phyloP scores from a whole-genome alignment of 2,329 filamentous ascomycete species.

The Exophiala oligosperma region DNA sequence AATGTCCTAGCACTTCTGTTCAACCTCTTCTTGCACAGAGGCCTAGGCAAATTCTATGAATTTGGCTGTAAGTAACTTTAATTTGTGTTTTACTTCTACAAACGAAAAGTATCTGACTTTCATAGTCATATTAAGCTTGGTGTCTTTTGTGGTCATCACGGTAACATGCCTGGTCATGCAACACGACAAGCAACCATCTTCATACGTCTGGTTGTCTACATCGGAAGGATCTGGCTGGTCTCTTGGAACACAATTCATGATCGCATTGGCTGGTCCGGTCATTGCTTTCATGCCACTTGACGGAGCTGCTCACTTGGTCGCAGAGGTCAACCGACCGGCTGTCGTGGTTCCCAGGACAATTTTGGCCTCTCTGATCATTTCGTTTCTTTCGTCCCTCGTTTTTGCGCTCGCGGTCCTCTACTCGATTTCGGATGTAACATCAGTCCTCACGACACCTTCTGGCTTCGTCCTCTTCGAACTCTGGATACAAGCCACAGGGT shows the following conservation, averaged over 20 bases:
- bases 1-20: conserved; percentile 5
- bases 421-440: conserved; percentile 23
- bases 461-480: conserved; percentile 25
- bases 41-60: background rate
- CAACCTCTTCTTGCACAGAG: conserved; percentile 21
- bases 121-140: background rate
- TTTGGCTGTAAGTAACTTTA: background rate
- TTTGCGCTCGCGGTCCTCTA: conserved; percentile 24
- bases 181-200: conserved; percentile 1
- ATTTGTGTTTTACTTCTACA: background rate
- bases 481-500: conserved; percentile 26
- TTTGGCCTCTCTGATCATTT: conserved; percentile 35
- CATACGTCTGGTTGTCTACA: background rate
- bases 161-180: conserved; percentile 2
- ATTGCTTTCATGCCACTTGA: conserved; percentile 28
- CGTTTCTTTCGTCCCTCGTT: conserved; percentile 34
- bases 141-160: conserved; percentile 7
- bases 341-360: conserved; percentile 37
- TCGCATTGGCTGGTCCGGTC: background rate
- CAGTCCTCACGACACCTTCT: conserved; percentile 9
- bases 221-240: background rate
- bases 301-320: conserved; percentile 40
- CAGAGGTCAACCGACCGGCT: conserved; percentile 37
- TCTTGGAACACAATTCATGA: background rate
- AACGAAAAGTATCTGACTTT: background rate